A percentile compares a stretch with the other conserved stretches of the same genome.
Evolutionary conservation across 2,329 filamentous ascomycete species (phyloP).

Genomic region (Beauveria caledonica): DNA sequence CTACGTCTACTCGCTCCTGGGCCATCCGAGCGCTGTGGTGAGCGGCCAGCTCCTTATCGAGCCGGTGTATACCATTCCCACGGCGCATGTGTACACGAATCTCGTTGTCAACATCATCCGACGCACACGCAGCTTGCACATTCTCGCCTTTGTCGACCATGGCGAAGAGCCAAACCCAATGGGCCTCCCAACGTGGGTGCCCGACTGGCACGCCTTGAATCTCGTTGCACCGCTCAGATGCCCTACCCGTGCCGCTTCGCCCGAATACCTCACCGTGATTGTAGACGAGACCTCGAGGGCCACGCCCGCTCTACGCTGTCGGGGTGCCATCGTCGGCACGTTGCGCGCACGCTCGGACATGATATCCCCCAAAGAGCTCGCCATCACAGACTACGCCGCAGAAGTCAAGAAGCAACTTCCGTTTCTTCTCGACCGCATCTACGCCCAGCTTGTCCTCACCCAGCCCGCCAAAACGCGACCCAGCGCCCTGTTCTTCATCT

Average conservation of each 20-base stretch:
- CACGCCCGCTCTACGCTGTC: background rate
- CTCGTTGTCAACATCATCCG: constrained; percentile 6
- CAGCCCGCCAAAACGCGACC: background rate
- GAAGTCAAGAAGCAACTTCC: constrained; percentile 2
- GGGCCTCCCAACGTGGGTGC: constrained; percentile 10
- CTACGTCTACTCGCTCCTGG: constrained; percentile 11
- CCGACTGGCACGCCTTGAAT: constrained; percentile 11
- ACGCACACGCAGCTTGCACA: constrained; percentile 4
- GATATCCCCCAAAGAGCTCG: constrained; percentile 10
- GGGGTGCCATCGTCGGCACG: background rate
- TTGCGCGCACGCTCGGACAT: background rate
- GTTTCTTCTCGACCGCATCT: constrained; percentile 8
- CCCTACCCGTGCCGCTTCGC: background rate
- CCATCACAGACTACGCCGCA: background rate
- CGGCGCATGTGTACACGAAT: background rate
- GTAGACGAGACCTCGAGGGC: background rate
- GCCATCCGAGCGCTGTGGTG: constrained; percentile 8
- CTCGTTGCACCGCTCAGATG: constrained; percentile 6
- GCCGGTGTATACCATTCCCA: constrained; percentile 1
- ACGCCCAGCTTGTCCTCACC: background rate
- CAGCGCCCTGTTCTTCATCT: background rate
- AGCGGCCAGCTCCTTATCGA: background rate
- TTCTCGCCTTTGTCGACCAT: constrained; percentile 12
- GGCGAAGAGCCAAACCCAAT: constrained; percentile 1
- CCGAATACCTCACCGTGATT: background rate